These are phyloP conservation scores for Priceomyces medius DNA, from an alignment of 805 yeast genomes.

Conservation along the genomic window DNA sequence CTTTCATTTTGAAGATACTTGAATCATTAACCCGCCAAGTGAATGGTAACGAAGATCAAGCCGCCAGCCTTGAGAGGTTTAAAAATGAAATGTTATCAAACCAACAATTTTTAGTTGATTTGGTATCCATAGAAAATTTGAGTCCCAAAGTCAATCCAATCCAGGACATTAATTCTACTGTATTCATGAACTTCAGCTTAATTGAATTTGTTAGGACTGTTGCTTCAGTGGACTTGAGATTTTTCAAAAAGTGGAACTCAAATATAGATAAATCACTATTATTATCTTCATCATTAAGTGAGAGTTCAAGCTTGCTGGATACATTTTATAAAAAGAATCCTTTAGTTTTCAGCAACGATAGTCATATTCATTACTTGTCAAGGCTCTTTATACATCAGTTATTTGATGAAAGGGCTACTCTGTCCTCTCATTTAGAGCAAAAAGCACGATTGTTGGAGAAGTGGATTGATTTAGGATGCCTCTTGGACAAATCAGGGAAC, in stretches of 20 bases:
- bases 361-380: conserved; percentile 76
- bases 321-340: conserved; percentile 62
- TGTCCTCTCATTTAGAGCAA: conserved; percentile 27
- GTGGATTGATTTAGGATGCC: conserved; percentile 85
- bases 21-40: conserved; percentile 30
- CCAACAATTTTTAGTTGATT: conserved; percentile 41
- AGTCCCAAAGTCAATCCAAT: conserved; percentile 20
- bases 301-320: conserved; percentile 17
- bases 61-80: conserved; percentile 45
- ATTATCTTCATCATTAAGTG: conserved; percentile 48
- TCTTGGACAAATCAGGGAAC: conserved; percentile 77
- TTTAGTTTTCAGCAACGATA: conserved; percentile 64
- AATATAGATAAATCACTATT: conserved; percentile 73
- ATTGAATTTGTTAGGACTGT: conserved; percentile 61
- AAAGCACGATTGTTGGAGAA: conserved; percentile 69
- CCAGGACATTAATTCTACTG: conserved; percentile 35
- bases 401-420: conserved; percentile 46
- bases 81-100: conserved; percentile 51
- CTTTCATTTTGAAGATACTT: conserved; percentile 54
- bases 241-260: conserved; percentile 74
- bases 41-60: conserved; percentile 7
- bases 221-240: conserved; percentile 63
- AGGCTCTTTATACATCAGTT: conserved; percentile 67
- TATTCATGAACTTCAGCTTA: conserved; percentile 54
- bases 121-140: conserved; percentile 20